Base-by-base conservation (phyloP, 148 eudicot genomes). In the Cornus controversa region DNA sequence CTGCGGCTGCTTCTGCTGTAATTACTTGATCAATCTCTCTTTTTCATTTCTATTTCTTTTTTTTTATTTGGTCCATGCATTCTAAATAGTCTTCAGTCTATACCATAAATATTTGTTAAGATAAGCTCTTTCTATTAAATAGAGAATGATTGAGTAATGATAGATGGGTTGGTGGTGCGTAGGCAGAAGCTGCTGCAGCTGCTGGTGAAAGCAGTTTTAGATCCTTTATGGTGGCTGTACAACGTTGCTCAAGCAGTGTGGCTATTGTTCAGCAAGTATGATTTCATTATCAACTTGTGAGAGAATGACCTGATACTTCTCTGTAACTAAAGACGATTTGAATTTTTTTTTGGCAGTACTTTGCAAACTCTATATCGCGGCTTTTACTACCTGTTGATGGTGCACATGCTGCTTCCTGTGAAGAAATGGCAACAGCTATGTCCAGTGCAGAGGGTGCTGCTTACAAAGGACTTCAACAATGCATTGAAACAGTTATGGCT, bases 1-100 rank as follows among this genome's bases (percentile, higher is more conserved):
- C 97, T 57, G 98, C 99, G 36, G 98, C 98, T 85, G 98, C 98
- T 84, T 93, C 99, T 75, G 99, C 99, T 86, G 99, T 96, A 96
- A 88, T 72, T 86, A 70, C 79, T 81, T 82, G 37, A 70, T 64
- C 42, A 34, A 73, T 67, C 64, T 72, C 66, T 50, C 31, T 53
- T 69, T 69, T 5, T 45, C 1, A 45, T 45, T 11, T 45, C 1
- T 45, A 1, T 45, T 45, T 42, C 31, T 31, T 31, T 31, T 5
- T 31, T 31, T 31, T 31, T 31, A 2, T 5, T 31, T 45, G 50
- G 50, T 31, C 34, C 34, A 31, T 45, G 50, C 50, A 5, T 45
- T 45, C 4, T 45, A 45, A 45, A 45, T 45, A 45, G 34, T 45
- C 10, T 45, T 8, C 13, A 0, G 50, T 45, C 50, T 37, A 16